Conservation (phyloP, 2,329 filamentous ascomycete genomes). For the Elsinoe perseae region DNA sequence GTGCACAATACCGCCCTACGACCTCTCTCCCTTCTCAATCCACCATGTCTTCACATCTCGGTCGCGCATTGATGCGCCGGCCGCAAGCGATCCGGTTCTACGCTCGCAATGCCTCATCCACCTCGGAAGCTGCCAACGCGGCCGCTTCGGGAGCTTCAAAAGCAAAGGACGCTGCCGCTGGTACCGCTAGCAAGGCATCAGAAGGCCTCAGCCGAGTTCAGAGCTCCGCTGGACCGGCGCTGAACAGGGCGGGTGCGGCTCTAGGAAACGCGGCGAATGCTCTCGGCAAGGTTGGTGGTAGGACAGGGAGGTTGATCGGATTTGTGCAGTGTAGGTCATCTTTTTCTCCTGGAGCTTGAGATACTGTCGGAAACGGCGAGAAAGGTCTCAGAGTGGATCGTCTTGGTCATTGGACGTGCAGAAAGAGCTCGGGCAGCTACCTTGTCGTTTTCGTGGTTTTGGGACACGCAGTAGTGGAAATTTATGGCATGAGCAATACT, state of each 20-base stretch:
- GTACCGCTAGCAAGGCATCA: conserved; percentile 55
- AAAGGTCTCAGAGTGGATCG: background rate
- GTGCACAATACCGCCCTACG: conserved; percentile 8
- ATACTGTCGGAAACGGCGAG: background rate
- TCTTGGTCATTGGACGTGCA: background rate
- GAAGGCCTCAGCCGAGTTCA: conserved; percentile 77
- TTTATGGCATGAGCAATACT: background rate
- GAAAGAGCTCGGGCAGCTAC: background rate
- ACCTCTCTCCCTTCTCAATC: conserved; percentile 10
- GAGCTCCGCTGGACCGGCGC: conserved; percentile 68
- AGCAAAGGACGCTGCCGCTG: conserved; percentile 38
- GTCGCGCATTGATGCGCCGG: conserved; percentile 40
- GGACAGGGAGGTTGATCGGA: conserved; percentile 67
- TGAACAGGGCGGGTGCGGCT: conserved; percentile 64
- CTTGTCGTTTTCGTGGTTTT: background rate
- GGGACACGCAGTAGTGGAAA: background rate
- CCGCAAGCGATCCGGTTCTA: conserved; percentile 37
- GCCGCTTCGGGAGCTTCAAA: conserved; percentile 32
- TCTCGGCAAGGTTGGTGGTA: conserved; percentile 70
- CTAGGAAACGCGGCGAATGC: conserved; percentile 59
- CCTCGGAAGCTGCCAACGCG: conserved; percentile 39
- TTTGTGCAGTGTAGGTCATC: conserved; percentile 76
- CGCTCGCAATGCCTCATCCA: conserved; percentile 43
- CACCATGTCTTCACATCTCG: conserved; percentile 42
- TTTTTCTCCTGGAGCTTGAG: background rate